Base-by-base conservation (phyloP, 176 grass and related monocot species). In the Carex parvula region DNA sequence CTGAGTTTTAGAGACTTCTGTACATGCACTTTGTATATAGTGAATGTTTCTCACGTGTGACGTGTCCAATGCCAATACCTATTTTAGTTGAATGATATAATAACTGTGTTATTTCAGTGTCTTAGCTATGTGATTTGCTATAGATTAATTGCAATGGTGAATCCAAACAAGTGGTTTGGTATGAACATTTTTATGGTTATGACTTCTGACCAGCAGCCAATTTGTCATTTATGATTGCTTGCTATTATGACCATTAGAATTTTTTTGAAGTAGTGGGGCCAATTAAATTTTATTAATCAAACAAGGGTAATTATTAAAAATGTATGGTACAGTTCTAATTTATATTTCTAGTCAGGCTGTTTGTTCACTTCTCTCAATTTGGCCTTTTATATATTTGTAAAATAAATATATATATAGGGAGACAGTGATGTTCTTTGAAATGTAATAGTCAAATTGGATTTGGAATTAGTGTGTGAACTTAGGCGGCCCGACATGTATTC, bases 201-300 rank as follows among this genome's bases (percentile, higher is more conserved):
- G 72, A 55, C 44, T 32, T 55, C 10, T 76, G 72, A 76, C 20
- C 48, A 76, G 72, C 72, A 2, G 72, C 72, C 72, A 76, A 54
- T 53, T 76, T 54, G 21, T 76, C 46, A 55, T 76, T 11, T 50
- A 56, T 74, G 22, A 55, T 76, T 76, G 72, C 72, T 76, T 55
- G n/a, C 20, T 53, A 76, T 52, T 26, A 5, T 26, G 21, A 52
- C 30, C 1, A 5, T 55, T 32, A 16, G 26, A 55, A 55, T 29
- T 76, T 76, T 11, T 44, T 46, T 46, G 3, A 35, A 4, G 44
- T 10, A 46, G 8, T 46, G 8, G 44, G 44, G 44, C 44, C 44
- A 0, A 46, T 9, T 46, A 46, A 46, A 46, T 46, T 46, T 46
- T 46, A 46, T 46, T 46, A 46, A 46, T 46, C 44, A 46, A 10